phyloP scores from a whole-genome alignment of 208 protist genomes.

The Phytomonas serpens region DNA sequence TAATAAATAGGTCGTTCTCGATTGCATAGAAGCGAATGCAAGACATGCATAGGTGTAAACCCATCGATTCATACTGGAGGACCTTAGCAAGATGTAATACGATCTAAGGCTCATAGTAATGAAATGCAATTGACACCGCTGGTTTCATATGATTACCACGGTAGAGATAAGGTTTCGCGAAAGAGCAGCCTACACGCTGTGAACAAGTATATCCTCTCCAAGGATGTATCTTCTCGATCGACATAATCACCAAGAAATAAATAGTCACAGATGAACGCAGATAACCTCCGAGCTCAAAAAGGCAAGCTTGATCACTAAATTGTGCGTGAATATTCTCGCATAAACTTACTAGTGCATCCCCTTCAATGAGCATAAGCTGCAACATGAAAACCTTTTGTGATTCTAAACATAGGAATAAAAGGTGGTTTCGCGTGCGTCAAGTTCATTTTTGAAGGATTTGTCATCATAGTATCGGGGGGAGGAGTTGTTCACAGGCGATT shows the following conservation, averaged over 20 bases:
- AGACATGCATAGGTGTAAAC: too few relatives aligned
- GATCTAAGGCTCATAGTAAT: neutral
- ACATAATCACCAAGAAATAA: slow-evolving; percentile 98
- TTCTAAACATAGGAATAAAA: slow-evolving; percentile 75
- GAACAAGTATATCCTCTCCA: slow-evolving; percentile 75
- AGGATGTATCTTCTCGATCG: slow-evolving; percentile 84
- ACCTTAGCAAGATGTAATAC: neutral
- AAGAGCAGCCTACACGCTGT: slow-evolving; percentile 75
- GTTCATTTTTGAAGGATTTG: slow-evolving; percentile 11
- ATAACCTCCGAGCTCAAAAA: slow-evolving; percentile 68
- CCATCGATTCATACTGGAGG: too few relatives aligned
- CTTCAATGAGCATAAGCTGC: slow-evolving; percentile 81
- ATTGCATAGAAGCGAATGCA: too few relatives aligned
- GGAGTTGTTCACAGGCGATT: neutral
- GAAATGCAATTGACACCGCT: slow-evolving; percentile 36
- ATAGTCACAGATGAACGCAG: slow-evolving; percentile 56
- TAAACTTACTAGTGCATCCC: slow-evolving; percentile 75
- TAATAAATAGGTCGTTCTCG: neutral
- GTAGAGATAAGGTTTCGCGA: slow-evolving; percentile 75
- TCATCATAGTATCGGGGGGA: neutral
- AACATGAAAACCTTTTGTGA: slow-evolving; percentile 82
- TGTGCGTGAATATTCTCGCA: slow-evolving; percentile 86
- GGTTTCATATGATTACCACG: slow-evolving; percentile 90
- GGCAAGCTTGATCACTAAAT: slow-evolving; percentile 57
- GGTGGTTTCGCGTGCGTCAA: slow-evolving; percentile 70